phyloP scores from a whole-genome alignment of 768 basidiomycete species.

The Tylopilus rubrobrunneus region DNA sequence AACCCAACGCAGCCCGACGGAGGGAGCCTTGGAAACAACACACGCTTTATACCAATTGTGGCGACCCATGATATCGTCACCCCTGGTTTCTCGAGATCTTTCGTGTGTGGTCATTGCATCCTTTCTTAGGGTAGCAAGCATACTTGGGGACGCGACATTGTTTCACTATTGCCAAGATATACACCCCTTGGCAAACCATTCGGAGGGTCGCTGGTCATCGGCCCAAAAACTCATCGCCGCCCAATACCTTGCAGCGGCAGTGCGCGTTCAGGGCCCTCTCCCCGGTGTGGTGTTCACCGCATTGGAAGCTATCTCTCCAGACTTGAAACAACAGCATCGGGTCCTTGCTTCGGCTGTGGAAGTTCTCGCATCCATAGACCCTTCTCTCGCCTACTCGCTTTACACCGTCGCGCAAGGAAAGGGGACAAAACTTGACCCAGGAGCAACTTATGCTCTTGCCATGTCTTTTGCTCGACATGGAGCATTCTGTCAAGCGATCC shows the following conservation, averaged over 20 bases:
- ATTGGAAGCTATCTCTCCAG: conserved; percentile 25
- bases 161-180: conserved; percentile 35
- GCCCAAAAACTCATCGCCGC: conserved; percentile 11
- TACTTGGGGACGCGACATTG: conserved; percentile 36
- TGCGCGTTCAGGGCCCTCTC: conserved; percentile 25
- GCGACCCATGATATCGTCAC: conserved; percentile 21
- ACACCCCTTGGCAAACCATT: conserved; percentile 26
- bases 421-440: conserved; percentile 21
- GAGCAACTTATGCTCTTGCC: conserved; percentile 29
- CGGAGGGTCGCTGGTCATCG: background rate
- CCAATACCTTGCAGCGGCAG: conserved; percentile 27
- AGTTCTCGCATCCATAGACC: conserved; percentile 26
- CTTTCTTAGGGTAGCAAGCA: conserved; percentile 43
- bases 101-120: conserved; percentile 33
- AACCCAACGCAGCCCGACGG: background rate
- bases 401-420: conserved; percentile 29
- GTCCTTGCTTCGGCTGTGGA: conserved; percentile 24
- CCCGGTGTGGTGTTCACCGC: conserved; percentile 29
- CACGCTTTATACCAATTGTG: conserved; percentile 42
- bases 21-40: conserved; percentile 24
- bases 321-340: conserved; percentile 22
- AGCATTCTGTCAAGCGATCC: conserved; percentile 24
- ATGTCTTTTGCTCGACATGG: conserved; percentile 28
- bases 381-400: conserved; percentile 30
- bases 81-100: conserved; percentile 32